Conservation (phyloP, 2,329 filamentous ascomycete species). For the Fusarium sororula region DNA sequence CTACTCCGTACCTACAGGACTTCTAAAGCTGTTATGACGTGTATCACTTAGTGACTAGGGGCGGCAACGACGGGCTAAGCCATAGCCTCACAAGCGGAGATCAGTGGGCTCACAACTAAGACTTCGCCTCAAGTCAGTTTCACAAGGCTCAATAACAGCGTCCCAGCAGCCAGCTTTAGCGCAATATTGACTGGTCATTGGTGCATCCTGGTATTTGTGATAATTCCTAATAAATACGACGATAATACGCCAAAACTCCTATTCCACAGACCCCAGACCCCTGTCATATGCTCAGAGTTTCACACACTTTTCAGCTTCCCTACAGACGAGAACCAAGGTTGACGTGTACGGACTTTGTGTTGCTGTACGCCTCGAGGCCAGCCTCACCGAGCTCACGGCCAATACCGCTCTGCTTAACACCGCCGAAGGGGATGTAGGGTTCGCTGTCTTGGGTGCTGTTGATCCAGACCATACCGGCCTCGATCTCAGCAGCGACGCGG, state of each 20-base stretch:
- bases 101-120: neutral
- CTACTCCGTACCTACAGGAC: neutral
- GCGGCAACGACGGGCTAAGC: neutral
- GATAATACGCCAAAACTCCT: slow-evolving; percentile 28
- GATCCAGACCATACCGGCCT: slow-evolving; percentile 72
- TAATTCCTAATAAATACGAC: slow-evolving; percentile 8
- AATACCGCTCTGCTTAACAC: slow-evolving; percentile 43
- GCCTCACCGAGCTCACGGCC: slow-evolving; percentile 41
- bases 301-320: neutral
- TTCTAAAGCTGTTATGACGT: slow-evolving; percentile 29
- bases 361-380: slow-evolving; percentile 41
- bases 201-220: slow-evolving; percentile 18
- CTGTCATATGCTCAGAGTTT: neutral
- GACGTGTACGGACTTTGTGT: slow-evolving; percentile 41
- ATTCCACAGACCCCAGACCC: neutral
- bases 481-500: slow-evolving; percentile 76
- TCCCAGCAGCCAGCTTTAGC: neutral
- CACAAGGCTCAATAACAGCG: neutral
- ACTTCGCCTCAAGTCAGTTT: slow-evolving; percentile 9
- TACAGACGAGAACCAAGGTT: slow-evolving; percentile 40
- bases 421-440: slow-evolving; percentile 40
- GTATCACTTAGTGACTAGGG: neutral
- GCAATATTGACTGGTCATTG: neutral
- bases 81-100: slow-evolving; percentile 4
- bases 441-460: slow-evolving; percentile 47